A percentile compares a stretch with the other conserved stretches of the same genome.
phyloP scores from a whole-genome alignment of 345 rosid genomes.

The Aquilaria malaccensis region DNA sequence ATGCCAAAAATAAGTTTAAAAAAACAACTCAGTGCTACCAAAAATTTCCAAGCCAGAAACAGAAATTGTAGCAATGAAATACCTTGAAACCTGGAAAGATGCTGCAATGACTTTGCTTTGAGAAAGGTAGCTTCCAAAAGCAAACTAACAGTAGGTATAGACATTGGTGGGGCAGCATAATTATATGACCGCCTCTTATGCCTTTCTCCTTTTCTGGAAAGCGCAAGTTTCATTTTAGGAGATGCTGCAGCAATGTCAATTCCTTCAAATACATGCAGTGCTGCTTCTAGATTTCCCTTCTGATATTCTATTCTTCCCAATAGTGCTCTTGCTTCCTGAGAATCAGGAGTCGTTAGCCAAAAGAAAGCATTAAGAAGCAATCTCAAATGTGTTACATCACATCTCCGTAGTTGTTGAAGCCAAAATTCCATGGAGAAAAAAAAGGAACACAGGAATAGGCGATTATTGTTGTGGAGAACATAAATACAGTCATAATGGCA shows the following conservation, averaged over 20 bases:
- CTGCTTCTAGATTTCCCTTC: constrained; percentile 74
- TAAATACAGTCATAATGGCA: too few relatives aligned
- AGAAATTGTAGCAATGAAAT: neutral
- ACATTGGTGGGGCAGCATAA: constrained; percentile 44
- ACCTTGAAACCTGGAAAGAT: constrained; percentile 69
- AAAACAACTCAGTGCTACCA: neutral
- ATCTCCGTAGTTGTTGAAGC: neutral
- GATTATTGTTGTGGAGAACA: neutral
- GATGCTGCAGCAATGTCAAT: constrained; percentile 65
- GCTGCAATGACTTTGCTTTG: constrained; percentile 73
- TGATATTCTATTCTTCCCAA: constrained; percentile 85
- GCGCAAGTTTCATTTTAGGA: constrained; percentile 50
- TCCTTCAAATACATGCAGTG: constrained; percentile 82
- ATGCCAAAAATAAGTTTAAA: neutral
- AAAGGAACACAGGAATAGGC: neutral
- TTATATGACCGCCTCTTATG: constrained; percentile 39
- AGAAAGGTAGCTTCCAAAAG: constrained; percentile 77
- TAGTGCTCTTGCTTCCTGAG: constrained; percentile 82
- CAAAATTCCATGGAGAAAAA: neutral
- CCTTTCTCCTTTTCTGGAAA: constrained; percentile 41
- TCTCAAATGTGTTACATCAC: neutral
- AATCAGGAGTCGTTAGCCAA: constrained; percentile 12
- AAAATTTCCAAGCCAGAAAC: neutral
- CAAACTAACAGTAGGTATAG: constrained; percentile 65
- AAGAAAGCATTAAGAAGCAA: neutral